A percentile compares a stretch with the other conserved stretches of the same genome.
Evolutionary conservation across 441 rosid genomes (phyloP).

Genomic region (Metrosideros polymorpha): DNA sequence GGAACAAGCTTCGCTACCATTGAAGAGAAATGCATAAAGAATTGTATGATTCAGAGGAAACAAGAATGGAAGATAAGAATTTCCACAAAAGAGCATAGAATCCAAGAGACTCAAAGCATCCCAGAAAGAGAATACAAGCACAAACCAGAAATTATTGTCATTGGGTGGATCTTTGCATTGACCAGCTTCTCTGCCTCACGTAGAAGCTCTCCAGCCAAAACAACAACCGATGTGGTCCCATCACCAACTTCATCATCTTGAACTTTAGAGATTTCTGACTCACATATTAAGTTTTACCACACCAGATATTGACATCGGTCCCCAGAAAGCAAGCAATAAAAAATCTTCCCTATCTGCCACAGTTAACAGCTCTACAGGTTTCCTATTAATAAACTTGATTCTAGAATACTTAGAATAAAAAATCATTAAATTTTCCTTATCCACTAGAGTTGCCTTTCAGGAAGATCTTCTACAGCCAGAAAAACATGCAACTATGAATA

Average conservation of each 20-base stretch:
- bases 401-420: neutral
- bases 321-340: neutral
- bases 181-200: constrained; percentile 96
- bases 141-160: constrained; percentile 90
- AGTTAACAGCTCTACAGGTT: neutral
- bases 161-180: constrained; percentile 91
- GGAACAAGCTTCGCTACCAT: neutral
- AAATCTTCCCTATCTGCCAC: neutral
- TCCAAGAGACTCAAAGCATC: neutral
- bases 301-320: neutral
- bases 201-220: constrained; percentile 92
- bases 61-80: neutral
- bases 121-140: neutral
- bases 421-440: neutral
- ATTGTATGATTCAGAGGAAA: neutral
- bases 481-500: neutral
- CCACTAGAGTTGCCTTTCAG: neutral
- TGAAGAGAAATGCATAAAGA: neutral
- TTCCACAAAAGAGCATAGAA: neutral
- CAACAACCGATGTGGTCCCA: constrained; percentile 98
- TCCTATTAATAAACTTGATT: neutral
- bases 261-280: constrained; percentile 88
- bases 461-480: neutral
- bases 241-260: constrained; percentile 99
- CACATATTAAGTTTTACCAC: constrained; percentile 15